Percentiles rank a stretch among this genome's conserved stretches.
phyloP scores from a whole-genome alignment of 306 rosid genomes.

The Cucumis sativus region DNA sequence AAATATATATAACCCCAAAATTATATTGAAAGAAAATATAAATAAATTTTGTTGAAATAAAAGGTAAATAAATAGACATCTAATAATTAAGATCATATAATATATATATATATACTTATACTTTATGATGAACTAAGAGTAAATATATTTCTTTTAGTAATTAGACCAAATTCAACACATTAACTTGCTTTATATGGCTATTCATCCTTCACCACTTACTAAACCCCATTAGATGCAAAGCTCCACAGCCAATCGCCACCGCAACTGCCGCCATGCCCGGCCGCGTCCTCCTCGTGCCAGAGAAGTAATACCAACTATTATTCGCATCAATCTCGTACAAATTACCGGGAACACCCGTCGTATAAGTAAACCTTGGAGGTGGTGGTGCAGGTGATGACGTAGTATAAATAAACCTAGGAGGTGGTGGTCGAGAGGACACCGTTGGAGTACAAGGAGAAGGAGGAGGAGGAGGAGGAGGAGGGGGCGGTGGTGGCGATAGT shows the following conservation, averaged over 20 bases:
- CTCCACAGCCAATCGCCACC: slow-evolving; percentile 23
- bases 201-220: slow-evolving; percentile 1
- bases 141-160: not conserved
- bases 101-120: not conserved
- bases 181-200: not conserved
- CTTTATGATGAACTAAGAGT: not conserved
- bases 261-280: not conserved
- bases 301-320: too few species aligned
- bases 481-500: too few species aligned
- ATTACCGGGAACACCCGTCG: too few species aligned
- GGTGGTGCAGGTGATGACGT: too few species aligned
- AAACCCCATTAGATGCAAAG: slow-evolving; percentile 1
- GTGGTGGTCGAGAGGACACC: too few species aligned
- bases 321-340: too few species aligned
- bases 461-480: too few species aligned
- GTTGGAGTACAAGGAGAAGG: too few species aligned
- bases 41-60: not conserved
- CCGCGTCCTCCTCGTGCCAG: too few species aligned
- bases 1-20: not conserved
- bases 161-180: not conserved
- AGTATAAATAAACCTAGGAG: too few species aligned
- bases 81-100: not conserved
- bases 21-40: not conserved
- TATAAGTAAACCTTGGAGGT: too few species aligned
- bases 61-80: not conserved